Base-by-base conservation (phyloP, 148 eudicot species). In the Vaccinium macrocarpon region DNA sequence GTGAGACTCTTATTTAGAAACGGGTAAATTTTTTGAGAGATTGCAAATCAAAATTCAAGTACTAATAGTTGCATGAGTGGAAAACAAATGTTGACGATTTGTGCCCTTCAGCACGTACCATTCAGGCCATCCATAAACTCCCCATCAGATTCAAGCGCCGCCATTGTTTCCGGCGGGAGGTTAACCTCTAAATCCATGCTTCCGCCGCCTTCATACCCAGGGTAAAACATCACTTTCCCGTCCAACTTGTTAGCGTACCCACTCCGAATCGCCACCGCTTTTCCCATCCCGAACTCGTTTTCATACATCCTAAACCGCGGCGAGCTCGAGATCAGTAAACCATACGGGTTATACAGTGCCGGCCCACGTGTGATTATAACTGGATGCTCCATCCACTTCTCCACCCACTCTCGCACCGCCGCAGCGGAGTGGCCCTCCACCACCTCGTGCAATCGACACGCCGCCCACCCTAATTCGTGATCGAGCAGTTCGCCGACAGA, bases 141-240 rank as follows among this genome's bases (percentile, higher is more conserved):
- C 13, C 6, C 15, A 12, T 87, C 84, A 49, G 59, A 84, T 71
- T 87, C 89, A 11, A 87, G 13, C 32, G 62, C 75, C 1, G 15
- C 10, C 89, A 84, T 87, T 4, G 13, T 42, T 6, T 87, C 70
- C 10, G 82, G 80, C 7, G 48, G 19, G 8, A 87, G 84, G 83
- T 86, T 84, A 27, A 87, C 49, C 84, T 87, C 89, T 50, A 87
- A 57, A 74, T 84, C 87, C 87, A 87, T 82, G 82, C 87, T 84
- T 14, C 73, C 82, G 3, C 77, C 87, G 7, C 83, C 83, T 82
- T 82, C 87, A 35, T 2, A 18, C 50, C 89, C 89, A 5, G 87
- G 87, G 59, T 82, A 87, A 64, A 87, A 48, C 9, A 80, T 13
- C 11, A 85, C 82, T 62, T 82, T 87, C 83, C 89, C 89, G 80